A percentile compares a stretch with the other conserved stretches of the same genome.
These are phyloP conservation scores for Persicaria maculosa DNA, from an alignment of 148 eudicot genomes.

Conservation along the genomic window DNA sequence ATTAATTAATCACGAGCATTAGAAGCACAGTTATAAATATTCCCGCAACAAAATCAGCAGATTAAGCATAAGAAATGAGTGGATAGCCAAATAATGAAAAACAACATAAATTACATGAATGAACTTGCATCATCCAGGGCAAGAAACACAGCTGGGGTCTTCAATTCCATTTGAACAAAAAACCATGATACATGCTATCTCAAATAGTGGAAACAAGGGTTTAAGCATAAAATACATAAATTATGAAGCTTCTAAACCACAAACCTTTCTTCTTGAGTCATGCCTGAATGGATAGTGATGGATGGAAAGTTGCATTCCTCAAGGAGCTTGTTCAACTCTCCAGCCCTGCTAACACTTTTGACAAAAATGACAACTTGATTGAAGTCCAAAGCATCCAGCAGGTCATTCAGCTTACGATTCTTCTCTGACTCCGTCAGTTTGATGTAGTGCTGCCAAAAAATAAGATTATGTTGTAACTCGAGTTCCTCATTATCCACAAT, in stretches of 20 bases:
- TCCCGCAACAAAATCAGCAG: background rate
- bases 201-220: background rate
- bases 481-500: background rate
- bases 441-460: constrained; percentile 71
- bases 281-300: constrained; percentile 94
- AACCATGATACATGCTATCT: background rate
- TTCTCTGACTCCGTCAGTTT: constrained; percentile 82
- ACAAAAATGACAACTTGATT: constrained; percentile 95
- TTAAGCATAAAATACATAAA: background rate
- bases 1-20: background rate
- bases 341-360: constrained; percentile 85
- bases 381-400: constrained; percentile 93
- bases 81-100: background rate
- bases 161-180: background rate
- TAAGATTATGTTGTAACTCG: background rate
- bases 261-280: constrained; percentile 98
- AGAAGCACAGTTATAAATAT: too few relatives aligned
- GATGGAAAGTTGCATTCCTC: constrained; percentile 97
- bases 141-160: background rate
- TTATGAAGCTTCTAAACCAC: background rate
- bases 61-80: background rate
- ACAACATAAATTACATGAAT: background rate
- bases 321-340: constrained; percentile 85
- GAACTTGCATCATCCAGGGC: background rate
- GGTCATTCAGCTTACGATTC: constrained; percentile 87